Percentiles rank a stretch among this genome's conserved stretches.
Conservation (phyloP, 169 alveolate species). For the Miamiensis avidus region DNA sequence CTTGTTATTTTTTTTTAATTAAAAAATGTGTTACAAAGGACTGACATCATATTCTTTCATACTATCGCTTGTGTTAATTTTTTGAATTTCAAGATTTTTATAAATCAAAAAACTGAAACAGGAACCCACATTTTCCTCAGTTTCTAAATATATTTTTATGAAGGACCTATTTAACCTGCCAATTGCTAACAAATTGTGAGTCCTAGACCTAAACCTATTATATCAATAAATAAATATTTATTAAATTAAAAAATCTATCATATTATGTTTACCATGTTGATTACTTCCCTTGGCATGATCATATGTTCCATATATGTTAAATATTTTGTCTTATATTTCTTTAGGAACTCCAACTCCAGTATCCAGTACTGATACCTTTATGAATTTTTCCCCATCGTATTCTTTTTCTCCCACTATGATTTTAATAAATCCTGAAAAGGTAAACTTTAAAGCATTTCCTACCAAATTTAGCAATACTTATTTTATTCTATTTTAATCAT, state of each 20-base stretch:
- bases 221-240: no score
- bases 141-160: neutral
- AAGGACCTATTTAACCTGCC: slow-evolving; percentile 15
- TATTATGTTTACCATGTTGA: neutral
- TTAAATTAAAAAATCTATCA: no score
- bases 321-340: slow-evolving; percentile 27
- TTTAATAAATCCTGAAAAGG: slow-evolving; percentile 2
- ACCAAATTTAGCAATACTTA: slow-evolving; percentile 11
- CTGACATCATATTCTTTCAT: neutral
- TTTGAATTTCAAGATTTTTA: neutral
- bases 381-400: neutral
- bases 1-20: no score
- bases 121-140: slow-evolving; percentile 1
- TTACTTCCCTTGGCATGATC: slow-evolving; percentile 23
- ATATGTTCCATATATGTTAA: slow-evolving; percentile 36
- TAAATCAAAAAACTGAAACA: neutral
- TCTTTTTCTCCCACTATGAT: no score
- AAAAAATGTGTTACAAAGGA: neutral
- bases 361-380: slow-evolving; percentile 29
- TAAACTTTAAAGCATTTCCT: slow-evolving; percentile 19
- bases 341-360: slow-evolving; percentile 49
- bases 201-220: slow-evolving; percentile 12
- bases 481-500: slow-evolving; percentile 21
- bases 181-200: slow-evolving; percentile 3
- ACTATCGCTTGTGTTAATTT: neutral